Evolutionary conservation across 2,329 filamentous ascomycete genomes (phyloP).

Genomic region (Fusarium caatingaense): DNA sequence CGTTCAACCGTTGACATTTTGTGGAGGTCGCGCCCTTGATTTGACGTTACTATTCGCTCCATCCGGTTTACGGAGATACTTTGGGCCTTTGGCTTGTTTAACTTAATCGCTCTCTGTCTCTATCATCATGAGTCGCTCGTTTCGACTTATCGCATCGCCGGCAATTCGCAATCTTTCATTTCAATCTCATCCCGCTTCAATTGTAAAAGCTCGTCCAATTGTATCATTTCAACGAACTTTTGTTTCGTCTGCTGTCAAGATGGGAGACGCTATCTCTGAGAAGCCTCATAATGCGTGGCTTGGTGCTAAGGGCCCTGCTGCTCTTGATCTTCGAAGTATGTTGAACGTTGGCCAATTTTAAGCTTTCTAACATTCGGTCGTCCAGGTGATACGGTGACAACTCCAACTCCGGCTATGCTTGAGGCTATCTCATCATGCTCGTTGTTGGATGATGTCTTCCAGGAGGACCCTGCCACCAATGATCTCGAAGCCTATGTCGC

Average conservation of each 20-base stretch:
- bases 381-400: constrained; percentile 69
- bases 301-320: constrained; percentile 53
- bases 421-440: constrained; percentile 78
- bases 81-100: background rate
- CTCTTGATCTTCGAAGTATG: constrained; percentile 56
- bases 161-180: constrained; percentile 7
- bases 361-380: constrained; percentile 33
- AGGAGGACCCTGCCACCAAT: constrained; percentile 82
- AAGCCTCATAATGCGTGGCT: constrained; percentile 51
- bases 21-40: constrained; percentile 20
- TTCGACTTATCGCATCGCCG: constrained; percentile 13
- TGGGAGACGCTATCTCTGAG: constrained; percentile 32
- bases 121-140: constrained; percentile 19
- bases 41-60: constrained; percentile 9
- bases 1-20: constrained; percentile 5
- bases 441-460: constrained; percentile 85
- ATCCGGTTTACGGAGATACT: constrained; percentile 19
- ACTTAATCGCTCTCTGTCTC: background rate
- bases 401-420: constrained; percentile 84
- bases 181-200: background rate
- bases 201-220: background rate
- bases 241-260: constrained; percentile 18
- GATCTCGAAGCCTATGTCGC: constrained; percentile 81
- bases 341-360: background rate
- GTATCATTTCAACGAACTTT: constrained; percentile 17